Conservation (phyloP, 2,329 filamentous ascomycete genomes). For the Ophiostoma perfectum region DNA sequence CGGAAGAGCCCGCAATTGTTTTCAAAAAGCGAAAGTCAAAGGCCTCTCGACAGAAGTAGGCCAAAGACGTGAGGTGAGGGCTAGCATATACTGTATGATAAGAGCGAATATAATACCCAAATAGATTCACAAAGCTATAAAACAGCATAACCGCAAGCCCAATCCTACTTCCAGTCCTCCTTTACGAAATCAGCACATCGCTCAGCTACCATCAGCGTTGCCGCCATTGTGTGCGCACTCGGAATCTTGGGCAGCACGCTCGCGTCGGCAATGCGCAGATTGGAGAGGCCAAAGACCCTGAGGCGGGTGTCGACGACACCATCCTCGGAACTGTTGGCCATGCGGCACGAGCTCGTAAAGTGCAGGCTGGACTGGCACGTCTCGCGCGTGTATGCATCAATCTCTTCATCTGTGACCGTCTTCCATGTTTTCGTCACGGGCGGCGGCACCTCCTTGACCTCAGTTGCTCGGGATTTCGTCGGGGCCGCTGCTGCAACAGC, state of each 20-base stretch:
- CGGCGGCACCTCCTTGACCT: not conserved
- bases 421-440: slow-evolving; percentile 26
- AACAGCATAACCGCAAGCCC: not conserved
- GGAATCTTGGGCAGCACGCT: slow-evolving; percentile 33
- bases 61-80: not conserved
- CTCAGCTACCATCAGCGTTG: slow-evolving; percentile 33
- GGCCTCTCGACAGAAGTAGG: slow-evolving; percentile 50
- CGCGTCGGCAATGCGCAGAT: slow-evolving; percentile 29
- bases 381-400: slow-evolving; percentile 30
- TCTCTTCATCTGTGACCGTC: slow-evolving; percentile 31
- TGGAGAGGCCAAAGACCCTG: slow-evolving; percentile 28
- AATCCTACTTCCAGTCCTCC: slow-evolving; percentile 17
- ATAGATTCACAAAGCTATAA: not conserved
- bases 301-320: slow-evolving; percentile 31
- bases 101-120: slow-evolving; percentile 2
- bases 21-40: slow-evolving; percentile 78
- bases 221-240: slow-evolving; percentile 31
- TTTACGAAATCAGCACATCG: slow-evolving; percentile 33
- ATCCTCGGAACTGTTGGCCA: slow-evolving; percentile 27
- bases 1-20: slow-evolving; percentile 33
- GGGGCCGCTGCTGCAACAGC: not conserved
- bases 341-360: slow-evolving; percentile 40
- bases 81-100: slow-evolving; percentile 9
- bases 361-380: slow-evolving; percentile 32
- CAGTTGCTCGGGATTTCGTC: not conserved